These are phyloP conservation scores for Tubosaeta sp. DNA, from an alignment of 768 basidiomycete species.

Conservation along the genomic window DNA sequence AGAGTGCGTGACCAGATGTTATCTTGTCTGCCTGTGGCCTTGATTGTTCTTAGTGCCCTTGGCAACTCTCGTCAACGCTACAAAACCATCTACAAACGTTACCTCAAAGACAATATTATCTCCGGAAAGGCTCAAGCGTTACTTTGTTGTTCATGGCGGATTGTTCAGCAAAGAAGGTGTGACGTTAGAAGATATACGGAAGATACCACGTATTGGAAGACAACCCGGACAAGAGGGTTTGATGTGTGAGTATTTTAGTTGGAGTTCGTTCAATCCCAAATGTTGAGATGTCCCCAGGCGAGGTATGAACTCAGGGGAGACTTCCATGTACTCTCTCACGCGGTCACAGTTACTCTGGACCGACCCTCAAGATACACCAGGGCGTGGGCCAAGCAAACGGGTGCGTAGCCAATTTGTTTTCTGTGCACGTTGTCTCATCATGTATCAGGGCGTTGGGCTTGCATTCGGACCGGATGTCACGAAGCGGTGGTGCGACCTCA, in stretches of 20 bases:
- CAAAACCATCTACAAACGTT: conserved; percentile 46
- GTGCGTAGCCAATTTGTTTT: conserved; percentile 40
- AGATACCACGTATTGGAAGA: conserved; percentile 78
- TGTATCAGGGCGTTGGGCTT: conserved; percentile 81
- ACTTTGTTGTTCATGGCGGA: conserved; percentile 95
- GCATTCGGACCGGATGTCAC: conserved; percentile 96
- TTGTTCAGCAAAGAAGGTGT: conserved; percentile 93
- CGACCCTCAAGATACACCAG: conserved; percentile 84
- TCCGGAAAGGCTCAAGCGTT: conserved; percentile 77
- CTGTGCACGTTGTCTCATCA: conserved; percentile 10
- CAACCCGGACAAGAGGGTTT: conserved; percentile 94
- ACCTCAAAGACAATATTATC: conserved; percentile 64
- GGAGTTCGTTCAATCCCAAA: conserved; percentile 1
- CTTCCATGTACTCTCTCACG: conserved; percentile 4
- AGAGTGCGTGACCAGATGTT: conserved; percentile 45
- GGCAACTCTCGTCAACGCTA: conserved; percentile 77
- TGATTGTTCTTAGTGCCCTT: conserved; percentile 65
- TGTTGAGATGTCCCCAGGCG: conserved; percentile 40
- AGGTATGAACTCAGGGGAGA: conserved; percentile 40
- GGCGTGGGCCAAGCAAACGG: conserved; percentile 94
- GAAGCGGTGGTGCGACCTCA: conserved; percentile 80
- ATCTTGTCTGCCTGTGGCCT: background rate
- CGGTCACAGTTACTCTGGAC: conserved; percentile 80
- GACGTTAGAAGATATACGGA: conserved; percentile 89
- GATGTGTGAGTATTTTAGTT: conserved; percentile 66